Percentiles rank a stretch among this genome's conserved stretches.
phyloP scores from a whole-genome alignment of 495 filamentous ascomycete species.

The Talaromyces thailandensis region DNA sequence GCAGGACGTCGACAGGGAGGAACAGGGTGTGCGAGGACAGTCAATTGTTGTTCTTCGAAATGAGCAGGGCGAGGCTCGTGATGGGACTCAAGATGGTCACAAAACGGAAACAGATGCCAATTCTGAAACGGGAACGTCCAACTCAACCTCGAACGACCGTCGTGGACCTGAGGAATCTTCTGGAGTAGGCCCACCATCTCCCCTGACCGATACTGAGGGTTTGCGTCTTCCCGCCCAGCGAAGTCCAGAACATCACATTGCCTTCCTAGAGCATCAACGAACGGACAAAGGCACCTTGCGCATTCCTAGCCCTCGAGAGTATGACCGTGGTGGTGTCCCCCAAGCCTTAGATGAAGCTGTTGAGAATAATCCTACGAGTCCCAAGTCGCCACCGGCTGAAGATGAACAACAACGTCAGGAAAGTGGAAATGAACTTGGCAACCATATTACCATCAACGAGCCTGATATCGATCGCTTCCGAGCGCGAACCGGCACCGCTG shows the following conservation, averaged over 20 bases:
- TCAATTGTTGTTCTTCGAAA: constrained; percentile 67
- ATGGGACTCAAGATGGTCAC: constrained; percentile 10
- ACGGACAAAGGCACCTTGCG: constrained; percentile 64
- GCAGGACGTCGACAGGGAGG: constrained; percentile 38
- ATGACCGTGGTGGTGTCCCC: constrained; percentile 68
- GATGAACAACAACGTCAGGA: constrained; percentile 10
- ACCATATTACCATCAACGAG: constrained; percentile 57
- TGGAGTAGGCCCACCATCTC: background rate
- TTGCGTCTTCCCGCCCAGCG: constrained; percentile 42
- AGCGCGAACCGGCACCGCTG: constrained; percentile 17
- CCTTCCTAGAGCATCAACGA: constrained; percentile 78
- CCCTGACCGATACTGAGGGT: constrained; percentile 18
- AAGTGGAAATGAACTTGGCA: constrained; percentile 23
- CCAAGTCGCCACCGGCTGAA: constrained; percentile 9
- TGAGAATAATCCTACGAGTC: constrained; percentile 8
- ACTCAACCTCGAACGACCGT: constrained; percentile 11
- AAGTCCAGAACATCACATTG: constrained; percentile 69
- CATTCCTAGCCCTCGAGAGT: constrained; percentile 82
- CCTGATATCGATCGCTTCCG: constrained; percentile 34
- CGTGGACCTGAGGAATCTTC: constrained; percentile 12
- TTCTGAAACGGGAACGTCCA: constrained; percentile 18
- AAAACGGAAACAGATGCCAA: constrained; percentile 14
- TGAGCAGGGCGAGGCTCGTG: constrained; percentile 22
- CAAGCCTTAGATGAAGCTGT: constrained; percentile 45
- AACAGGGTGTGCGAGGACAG: constrained; percentile 61